Percentiles rank a stretch among this genome's conserved stretches.
phyloP scores from a whole-genome alignment of 192 early-diverging fungal genomes.

The Pecoramyces ruminantium region DNA sequence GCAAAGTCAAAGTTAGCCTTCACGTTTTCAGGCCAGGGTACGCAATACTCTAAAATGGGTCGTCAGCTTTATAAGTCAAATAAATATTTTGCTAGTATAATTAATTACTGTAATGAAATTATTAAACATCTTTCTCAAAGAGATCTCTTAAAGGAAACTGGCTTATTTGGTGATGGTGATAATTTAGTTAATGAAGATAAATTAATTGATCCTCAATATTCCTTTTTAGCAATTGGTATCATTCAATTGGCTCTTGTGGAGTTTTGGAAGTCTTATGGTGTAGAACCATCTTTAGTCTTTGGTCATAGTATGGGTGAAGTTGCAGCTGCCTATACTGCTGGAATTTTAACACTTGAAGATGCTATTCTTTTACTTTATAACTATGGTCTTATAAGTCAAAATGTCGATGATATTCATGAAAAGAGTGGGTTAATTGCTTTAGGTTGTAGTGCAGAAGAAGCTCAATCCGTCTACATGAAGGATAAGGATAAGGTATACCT shows the following conservation, averaged over 20 bases:
- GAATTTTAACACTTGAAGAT: constrained; percentile 1
- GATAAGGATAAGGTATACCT: constrained; percentile 4
- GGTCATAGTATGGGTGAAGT: constrained; percentile 15
- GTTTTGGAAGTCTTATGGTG: constrained; percentile 6
- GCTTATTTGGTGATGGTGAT: background rate
- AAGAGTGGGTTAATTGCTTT: constrained; percentile 12
- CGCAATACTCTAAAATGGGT: background rate
- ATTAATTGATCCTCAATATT: background rate
- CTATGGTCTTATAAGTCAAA: constrained; percentile 7
- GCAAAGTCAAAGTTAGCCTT: background rate
- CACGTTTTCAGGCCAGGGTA: background rate
- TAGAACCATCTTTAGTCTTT: constrained; percentile 2
- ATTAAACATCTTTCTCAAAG: background rate
- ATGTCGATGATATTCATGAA: constrained; percentile 1
- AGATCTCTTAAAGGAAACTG: background rate
- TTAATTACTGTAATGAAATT: background rate
- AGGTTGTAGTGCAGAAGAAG: background rate
- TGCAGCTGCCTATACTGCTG: constrained; percentile 11
- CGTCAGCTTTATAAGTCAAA: background rate
- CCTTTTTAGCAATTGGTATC: background rate
- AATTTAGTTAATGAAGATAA: background rate
- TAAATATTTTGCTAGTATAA: background rate
- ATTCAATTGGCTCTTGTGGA: constrained; percentile 6
- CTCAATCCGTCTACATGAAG: background rate
- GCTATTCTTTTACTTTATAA: constrained; percentile 6